These are phyloP conservation scores for Starmerella powellii DNA, from an alignment of 805 yeast species.

Conservation along the genomic window DNA sequence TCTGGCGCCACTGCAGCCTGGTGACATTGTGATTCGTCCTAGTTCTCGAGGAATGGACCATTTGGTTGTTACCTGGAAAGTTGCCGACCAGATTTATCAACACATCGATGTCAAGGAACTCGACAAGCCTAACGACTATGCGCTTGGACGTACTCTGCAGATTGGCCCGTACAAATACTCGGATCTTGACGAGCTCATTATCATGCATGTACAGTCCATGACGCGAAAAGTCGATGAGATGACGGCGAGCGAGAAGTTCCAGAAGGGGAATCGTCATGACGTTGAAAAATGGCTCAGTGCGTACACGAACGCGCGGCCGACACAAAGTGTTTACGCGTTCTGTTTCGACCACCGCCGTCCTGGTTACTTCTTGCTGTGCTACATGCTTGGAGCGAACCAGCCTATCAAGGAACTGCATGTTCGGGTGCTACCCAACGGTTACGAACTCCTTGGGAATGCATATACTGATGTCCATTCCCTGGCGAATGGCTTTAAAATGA, in stretches of 20 bases:
- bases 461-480: constrained; percentile 83
- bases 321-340: constrained; percentile 80
- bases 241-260: constrained; percentile 78
- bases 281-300: constrained; percentile 79
- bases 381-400: constrained; percentile 48
- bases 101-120: constrained; percentile 78
- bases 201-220: constrained; percentile 72
- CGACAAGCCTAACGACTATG: constrained; percentile 49
- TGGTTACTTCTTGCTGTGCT: constrained; percentile 82
- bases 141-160: constrained; percentile 44
- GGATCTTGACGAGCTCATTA: constrained; percentile 88
- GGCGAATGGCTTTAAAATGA: constrained; percentile 88
- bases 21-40: constrained; percentile 89
- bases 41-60: constrained; percentile 82
- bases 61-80: constrained; percentile 92
- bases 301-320: constrained; percentile 82
- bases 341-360: constrained; percentile 83
- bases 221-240: constrained; percentile 74
- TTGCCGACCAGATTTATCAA: constrained; percentile 79
- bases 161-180: constrained; percentile 63
- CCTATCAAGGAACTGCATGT: constrained; percentile 75
- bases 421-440: constrained; percentile 79
- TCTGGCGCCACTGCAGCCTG: constrained; percentile 76
- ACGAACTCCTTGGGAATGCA: constrained; percentile 58
- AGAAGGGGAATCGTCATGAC: constrained; percentile 63